Conservation (phyloP, 768 basidiomycete species). For the Rhizopogon sp. region DNA sequence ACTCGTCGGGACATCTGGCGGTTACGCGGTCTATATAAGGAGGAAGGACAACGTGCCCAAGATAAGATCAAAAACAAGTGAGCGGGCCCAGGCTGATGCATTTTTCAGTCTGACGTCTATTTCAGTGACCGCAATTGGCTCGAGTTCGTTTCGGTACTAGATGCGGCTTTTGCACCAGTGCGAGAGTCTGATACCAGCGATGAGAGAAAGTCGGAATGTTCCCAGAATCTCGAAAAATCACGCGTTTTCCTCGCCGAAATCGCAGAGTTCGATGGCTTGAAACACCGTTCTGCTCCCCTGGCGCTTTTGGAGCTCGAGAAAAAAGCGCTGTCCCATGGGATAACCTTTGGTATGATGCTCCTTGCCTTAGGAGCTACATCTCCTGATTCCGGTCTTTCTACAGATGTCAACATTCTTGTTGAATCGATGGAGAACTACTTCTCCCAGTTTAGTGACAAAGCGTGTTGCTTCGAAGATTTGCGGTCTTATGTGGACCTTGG, state of each 20-base stretch:
- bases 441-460: conserved; percentile 67
- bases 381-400: conserved; percentile 1
- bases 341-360: conserved; percentile 42
- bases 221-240: conserved; percentile 36
- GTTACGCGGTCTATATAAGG: conserved; percentile 45
- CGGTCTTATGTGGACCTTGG: conserved; percentile 56
- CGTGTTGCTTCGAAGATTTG: conserved; percentile 86
- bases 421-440: conserved; percentile 64
- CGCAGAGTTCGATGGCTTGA: conserved; percentile 59
- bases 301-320: conserved; percentile 75
- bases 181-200: conserved; percentile 27
- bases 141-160: conserved; percentile 71
- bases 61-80: conserved; percentile 57
- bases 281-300: conserved; percentile 70
- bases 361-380: neutral
- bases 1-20: conserved; percentile 68
- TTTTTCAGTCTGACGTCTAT: conserved; percentile 15
- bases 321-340: conserved; percentile 41
- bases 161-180: conserved; percentile 53
- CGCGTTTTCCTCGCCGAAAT: conserved; percentile 50
- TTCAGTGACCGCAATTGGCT: conserved; percentile 83
- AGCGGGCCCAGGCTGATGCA: conserved; percentile 5
- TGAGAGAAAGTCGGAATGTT: conserved; percentile 31
- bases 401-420: conserved; percentile 43
- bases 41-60: conserved; percentile 61